Base-by-base conservation (phyloP, 345 rosid species). In the Draba incana region DNA sequence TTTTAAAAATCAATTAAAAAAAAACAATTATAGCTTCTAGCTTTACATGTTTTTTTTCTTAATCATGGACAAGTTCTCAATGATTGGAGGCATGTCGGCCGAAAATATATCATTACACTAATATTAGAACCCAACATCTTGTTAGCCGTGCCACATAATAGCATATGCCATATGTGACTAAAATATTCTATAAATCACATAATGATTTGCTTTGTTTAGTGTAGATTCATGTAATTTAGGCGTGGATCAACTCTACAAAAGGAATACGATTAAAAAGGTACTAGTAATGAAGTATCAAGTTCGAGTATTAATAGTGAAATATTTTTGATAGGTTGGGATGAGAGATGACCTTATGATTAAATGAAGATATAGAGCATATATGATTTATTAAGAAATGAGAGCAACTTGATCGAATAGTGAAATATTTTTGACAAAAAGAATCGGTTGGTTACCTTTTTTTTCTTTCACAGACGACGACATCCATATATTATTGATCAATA, bases 331-430 rank as follows among this genome's bases (percentile, higher is more conserved):
- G 76, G 65, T 64, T 57, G 59, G 46, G 65, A 57, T 38, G 45
- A 20, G 52, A 64, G 44, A 64, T 54, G 47, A 39, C 54, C 6
- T 43, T 70, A 31, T 8, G 39, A 30, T 70, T 50, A 63, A 37
- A 47, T 63, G 43, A 56, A 63, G 41, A 27, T 39, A 56, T 44
- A 64, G 52, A 49, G 58, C 59, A 38, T 35, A 56, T 56, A 27
- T 56, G 30, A 57, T 49, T 37, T 64, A 57, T n/a, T 2, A 6
- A 45, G 10, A 14, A 28, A 37, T 30, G 51, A 53, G 41, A 68
- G 59, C 74, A 75, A 75, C 58, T 75, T 68, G 78, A 37, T 61
- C 45, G 45, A 68, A 68, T 67, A 8, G 50, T 53, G 68, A 60
- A 23, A 20, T 56, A 47, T 56, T 52, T 33, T 47, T 27, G 67